Conservation (phyloP, 2,329 filamentous ascomycete species). For the Aspergillus felis region DNA sequence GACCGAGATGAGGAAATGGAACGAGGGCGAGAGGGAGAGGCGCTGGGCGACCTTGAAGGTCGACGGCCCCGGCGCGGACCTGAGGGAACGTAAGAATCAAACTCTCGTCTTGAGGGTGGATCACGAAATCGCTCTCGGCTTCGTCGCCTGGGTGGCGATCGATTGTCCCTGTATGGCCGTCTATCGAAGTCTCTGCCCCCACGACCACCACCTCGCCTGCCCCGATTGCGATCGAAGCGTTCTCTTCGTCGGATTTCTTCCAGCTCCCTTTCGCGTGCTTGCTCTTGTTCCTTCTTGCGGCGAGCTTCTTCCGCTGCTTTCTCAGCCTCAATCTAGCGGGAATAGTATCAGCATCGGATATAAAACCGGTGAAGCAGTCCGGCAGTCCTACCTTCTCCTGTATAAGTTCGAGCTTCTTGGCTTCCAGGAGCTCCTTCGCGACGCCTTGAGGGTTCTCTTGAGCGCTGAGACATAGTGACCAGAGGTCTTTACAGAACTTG, state of each 20-base stretch:
- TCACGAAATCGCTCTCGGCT: conserved; percentile 45
- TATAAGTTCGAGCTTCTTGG: conserved; percentile 91
- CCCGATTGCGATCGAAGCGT: conserved; percentile 36
- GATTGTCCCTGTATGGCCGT: conserved; percentile 46
- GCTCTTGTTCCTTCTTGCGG: conserved; percentile 66
- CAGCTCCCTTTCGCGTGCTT: conserved; percentile 67
- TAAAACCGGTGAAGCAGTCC: too few relatives aligned
- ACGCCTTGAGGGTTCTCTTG: conserved; percentile 86
- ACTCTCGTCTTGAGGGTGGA: conserved; percentile 47
- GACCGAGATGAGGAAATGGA: conserved; percentile 31
- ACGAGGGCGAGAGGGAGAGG: conserved; percentile 29
- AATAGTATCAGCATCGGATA: conserved; percentile 8
- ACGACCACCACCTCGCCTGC: conserved; percentile 34
- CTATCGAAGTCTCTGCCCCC: conserved; percentile 46
- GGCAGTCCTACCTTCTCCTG: conserved; percentile 73
- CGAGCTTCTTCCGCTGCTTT: conserved; percentile 73
- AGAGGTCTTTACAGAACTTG: conserved; percentile 86
- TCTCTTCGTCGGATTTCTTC: conserved; percentile 61
- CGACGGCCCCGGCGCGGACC: conserved; percentile 40
- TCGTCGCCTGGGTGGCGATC: conserved; percentile 50
- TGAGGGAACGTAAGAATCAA: conserved; percentile 56
- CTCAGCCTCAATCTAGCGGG: conserved; percentile 69
- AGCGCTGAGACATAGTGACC: conserved; percentile 86
- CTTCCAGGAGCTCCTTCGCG: conserved; percentile 88
- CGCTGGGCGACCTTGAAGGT: conserved; percentile 29